Evolutionary conservation across 768 basidiomycete genomes (phyloP).

Genomic region (Pulveroboletus ravenelii): DNA sequence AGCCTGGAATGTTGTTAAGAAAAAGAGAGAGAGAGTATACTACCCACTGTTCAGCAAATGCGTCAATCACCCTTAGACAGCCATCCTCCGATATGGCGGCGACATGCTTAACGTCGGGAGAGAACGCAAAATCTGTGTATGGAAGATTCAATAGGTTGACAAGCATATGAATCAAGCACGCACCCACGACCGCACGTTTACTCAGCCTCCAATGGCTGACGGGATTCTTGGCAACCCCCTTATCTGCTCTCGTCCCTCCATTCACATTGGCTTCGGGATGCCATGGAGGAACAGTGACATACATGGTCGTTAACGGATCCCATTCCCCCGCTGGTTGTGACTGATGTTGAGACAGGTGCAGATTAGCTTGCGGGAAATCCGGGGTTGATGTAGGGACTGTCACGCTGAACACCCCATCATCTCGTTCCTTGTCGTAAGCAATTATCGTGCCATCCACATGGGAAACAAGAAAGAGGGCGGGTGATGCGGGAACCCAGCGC

Average conservation of each 20-base stretch:
- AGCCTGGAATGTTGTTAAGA: constrained; percentile 45
- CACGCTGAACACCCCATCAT: constrained; percentile 72
- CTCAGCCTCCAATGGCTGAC: constrained; percentile 88
- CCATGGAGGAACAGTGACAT: constrained; percentile 84
- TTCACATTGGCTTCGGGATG: constrained; percentile 49
- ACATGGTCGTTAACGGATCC: constrained; percentile 73
- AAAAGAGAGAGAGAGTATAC: not conserved
- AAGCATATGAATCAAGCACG: constrained; percentile 17
- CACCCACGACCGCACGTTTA: constrained; percentile 67
- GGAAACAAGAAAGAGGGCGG: constrained; percentile 78
- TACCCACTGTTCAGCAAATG: constrained; percentile 76
- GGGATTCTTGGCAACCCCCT: constrained; percentile 75
- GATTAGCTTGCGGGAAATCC: constrained; percentile 23
- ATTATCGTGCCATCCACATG: constrained; percentile 88
- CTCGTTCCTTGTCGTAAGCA: constrained; percentile 87
- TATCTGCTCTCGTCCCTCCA: constrained; percentile 45
- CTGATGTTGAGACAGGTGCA: constrained; percentile 23
- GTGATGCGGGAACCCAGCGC: constrained; percentile 79
- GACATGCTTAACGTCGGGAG: constrained; percentile 87
- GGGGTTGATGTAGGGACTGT: constrained; percentile 45
- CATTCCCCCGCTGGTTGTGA: constrained; percentile 45
- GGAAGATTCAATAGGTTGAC: not conserved
- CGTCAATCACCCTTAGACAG: constrained; percentile 84
- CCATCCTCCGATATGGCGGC: constrained; percentile 93
- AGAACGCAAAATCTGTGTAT: constrained; percentile 78